phyloP scores from a whole-genome alignment of 805 yeast species.

The Yarrowia porcina region DNA sequence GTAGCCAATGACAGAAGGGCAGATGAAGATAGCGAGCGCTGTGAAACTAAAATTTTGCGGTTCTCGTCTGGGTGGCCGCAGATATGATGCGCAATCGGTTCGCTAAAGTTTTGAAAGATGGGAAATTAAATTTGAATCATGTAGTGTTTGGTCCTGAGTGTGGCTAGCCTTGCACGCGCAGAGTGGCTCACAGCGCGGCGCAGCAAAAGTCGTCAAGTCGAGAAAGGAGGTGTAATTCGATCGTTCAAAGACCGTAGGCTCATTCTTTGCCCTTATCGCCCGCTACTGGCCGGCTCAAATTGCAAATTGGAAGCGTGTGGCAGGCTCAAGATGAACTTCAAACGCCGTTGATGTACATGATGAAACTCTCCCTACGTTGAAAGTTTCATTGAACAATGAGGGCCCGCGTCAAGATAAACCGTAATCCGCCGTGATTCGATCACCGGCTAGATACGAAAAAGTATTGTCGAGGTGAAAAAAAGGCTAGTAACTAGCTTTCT shows the following conservation, averaged over 20 bases:
- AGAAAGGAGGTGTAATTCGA: background rate
- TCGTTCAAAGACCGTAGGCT: background rate
- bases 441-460: slow-evolving; percentile 21
- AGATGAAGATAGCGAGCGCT: slow-evolving; percentile 5
- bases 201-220: background rate
- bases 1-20: background rate
- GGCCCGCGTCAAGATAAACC: slow-evolving; percentile 5
- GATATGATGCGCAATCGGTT: background rate
- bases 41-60: background rate
- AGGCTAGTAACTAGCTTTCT: background rate
- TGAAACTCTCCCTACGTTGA: background rate
- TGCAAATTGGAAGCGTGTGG: background rate
- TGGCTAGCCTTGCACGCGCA: background rate
- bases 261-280: background rate
- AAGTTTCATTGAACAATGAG: slow-evolving; percentile 10
- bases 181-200: background rate
- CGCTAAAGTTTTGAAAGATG: background rate
- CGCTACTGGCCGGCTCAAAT: background rate
- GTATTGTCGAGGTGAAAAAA: background rate
- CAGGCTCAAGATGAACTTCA: background rate
- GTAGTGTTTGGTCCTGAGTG: slow-evolving; percentile 3
- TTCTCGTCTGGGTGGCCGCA: background rate
- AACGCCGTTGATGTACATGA: background rate
- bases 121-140: background rate
- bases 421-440: background rate